A percentile compares a stretch with the other conserved stretches of the same genome.
Evolutionary conservation across 2,329 filamentous ascomycete species (phyloP).

Genomic region (Claviceps sp.): DNA sequence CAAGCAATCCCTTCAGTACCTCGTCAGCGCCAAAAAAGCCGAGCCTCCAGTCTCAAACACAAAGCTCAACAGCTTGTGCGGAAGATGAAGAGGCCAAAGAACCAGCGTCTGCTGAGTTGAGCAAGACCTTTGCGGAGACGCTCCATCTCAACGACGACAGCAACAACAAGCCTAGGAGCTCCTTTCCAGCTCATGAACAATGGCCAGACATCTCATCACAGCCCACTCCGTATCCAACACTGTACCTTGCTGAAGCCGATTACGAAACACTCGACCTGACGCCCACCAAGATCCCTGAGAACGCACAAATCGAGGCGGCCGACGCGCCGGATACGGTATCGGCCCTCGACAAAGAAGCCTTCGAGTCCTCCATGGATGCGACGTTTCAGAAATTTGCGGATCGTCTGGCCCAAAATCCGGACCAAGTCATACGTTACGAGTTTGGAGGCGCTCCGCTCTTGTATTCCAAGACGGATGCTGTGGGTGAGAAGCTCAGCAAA

Average conservation of each 20-base stretch:
- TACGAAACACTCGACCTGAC: conserved; percentile 69
- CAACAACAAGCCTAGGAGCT: conserved; percentile 13
- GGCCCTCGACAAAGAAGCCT: conserved; percentile 53
- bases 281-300: conserved; percentile 34
- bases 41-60: conserved; percentile 16
- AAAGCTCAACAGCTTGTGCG: conserved; percentile 9
- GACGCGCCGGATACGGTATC: conserved; percentile 25
- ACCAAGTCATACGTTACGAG: conserved; percentile 72
- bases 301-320: conserved; percentile 29
- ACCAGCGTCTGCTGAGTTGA: conserved; percentile 23
- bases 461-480: conserved; percentile 63
- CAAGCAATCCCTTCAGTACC: conserved; percentile 19
- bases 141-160: conserved; percentile 54
- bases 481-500: conserved; percentile 50
- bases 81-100: conserved; percentile 7
- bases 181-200: conserved; percentile 40
- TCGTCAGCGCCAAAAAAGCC: conserved; percentile 16
- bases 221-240: conserved; percentile 58
- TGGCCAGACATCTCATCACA: conserved; percentile 60
- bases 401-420: conserved; percentile 64
- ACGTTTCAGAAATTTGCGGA: conserved; percentile 73
- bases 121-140: conserved; percentile 57
- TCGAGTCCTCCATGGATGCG: conserved; percentile 62
- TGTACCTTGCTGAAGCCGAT: conserved; percentile 76
- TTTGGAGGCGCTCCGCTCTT: conserved; percentile 61